Evolutionary conservation across 2,329 filamentous ascomycete genomes (phyloP).

Genomic region (Hansfordia pulvinata): DNA sequence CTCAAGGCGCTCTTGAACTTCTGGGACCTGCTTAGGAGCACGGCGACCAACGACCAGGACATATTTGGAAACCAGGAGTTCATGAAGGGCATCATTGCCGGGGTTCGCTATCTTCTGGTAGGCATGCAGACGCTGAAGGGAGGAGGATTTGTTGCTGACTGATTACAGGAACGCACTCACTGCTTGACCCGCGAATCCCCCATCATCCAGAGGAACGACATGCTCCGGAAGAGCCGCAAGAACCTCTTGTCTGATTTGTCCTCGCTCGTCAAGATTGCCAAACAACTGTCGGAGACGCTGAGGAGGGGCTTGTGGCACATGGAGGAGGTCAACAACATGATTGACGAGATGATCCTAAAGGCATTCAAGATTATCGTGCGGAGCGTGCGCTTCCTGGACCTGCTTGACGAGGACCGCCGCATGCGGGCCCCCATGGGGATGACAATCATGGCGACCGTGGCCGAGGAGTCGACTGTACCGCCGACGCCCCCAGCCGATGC

Average conservation of each 20-base stretch:
- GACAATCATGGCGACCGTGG: constrained; percentile 44
- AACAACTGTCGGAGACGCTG: constrained; percentile 72
- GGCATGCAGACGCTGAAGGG: constrained; percentile 20
- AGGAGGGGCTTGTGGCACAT: too few species aligned
- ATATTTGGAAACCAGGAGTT: constrained; percentile 87
- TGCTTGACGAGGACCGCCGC: constrained; percentile 55
- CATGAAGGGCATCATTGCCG: constrained; percentile 85
- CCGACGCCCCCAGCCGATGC: constrained; percentile 51
- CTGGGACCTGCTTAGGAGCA: constrained; percentile 78
- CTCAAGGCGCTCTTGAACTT: constrained; percentile 80
- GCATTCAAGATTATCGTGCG: constrained; percentile 91
- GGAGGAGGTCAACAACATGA: constrained; percentile 56
- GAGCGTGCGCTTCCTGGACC: constrained; percentile 78
- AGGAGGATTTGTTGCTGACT: constrained; percentile 4
- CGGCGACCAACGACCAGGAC: constrained; percentile 58
- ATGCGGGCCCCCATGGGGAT: constrained; percentile 34
- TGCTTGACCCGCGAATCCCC: constrained; percentile 74
- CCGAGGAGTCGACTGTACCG: constrained; percentile 43
- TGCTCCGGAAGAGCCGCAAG: constrained; percentile 69
- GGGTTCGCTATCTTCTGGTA: constrained; percentile 80
- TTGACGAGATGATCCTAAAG: constrained; percentile 88
- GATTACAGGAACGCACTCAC: constrained; percentile 63
- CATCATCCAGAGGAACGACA: constrained; percentile 62
- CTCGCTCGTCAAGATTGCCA: constrained; percentile 76
- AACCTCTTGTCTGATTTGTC: constrained; percentile 81